These are phyloP conservation scores for Colletotrichum limetticola DNA, from an alignment of 2,329 filamentous ascomycete genomes.

Conservation along the genomic window DNA sequence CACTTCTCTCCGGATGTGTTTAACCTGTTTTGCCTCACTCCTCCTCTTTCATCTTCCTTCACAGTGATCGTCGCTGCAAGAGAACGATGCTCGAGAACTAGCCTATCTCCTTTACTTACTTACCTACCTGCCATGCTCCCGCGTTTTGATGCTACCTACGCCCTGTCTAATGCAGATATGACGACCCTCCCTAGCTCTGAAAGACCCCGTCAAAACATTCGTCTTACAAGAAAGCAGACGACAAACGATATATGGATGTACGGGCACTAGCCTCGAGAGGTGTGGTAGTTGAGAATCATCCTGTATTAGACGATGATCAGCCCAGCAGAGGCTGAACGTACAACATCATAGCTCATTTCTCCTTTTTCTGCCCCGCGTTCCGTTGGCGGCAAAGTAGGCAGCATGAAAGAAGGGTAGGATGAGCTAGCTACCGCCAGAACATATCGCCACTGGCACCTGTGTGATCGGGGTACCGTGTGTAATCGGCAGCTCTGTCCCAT, in stretches of 20 bases:
- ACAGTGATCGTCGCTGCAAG: background rate
- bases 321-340: background rate
- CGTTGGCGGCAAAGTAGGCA: no score
- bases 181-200: background rate
- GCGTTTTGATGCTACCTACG: no score
- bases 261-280: background rate
- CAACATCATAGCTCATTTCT: background rate
- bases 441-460: background rate
- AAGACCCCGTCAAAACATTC: no score
- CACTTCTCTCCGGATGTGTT: background rate
- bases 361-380: no score
- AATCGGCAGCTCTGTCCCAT: no score
- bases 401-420: no score
- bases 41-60: background rate
- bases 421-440: background rate
- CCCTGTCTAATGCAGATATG: background rate
- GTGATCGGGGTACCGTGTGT: background rate
- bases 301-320: conserved; percentile 26
- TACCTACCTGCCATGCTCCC: no score
- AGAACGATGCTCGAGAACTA: background rate
- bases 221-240: no score
- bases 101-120: background rate
- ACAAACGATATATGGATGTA: no score
- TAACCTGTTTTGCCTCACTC: background rate
- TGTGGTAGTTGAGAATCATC: background rate